Conservation (phyloP, 768 basidiomycete genomes). For the Agrocybe pediades region DNA sequence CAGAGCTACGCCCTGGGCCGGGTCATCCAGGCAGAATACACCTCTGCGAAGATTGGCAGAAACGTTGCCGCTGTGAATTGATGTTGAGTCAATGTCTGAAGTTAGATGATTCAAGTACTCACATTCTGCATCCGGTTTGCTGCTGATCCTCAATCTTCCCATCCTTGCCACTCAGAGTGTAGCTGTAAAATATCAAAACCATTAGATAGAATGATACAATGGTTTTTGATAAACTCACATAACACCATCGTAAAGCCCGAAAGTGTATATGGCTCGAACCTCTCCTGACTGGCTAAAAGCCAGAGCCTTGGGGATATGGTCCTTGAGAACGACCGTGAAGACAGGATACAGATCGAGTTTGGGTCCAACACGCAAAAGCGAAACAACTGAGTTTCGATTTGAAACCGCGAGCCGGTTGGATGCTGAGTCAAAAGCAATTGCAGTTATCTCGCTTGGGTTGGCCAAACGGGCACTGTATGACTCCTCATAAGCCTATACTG, state of each 20-base stretch:
- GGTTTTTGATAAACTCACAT: background rate
- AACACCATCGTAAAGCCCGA: background rate
- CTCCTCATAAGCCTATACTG: background rate
- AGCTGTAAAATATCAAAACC: background rate
- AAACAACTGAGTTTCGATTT: constrained; percentile 3
- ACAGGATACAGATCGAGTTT: background rate
- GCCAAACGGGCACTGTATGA: background rate
- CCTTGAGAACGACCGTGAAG: constrained; percentile 1
- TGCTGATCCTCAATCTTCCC: background rate
- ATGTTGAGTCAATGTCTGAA: background rate
- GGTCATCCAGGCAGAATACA: background rate
- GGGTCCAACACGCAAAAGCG: background rate
- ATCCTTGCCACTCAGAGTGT: constrained; percentile 1
- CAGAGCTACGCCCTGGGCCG: background rate
- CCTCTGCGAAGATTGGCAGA: background rate
- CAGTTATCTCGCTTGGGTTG: constrained; percentile 3
- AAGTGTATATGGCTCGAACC: background rate
- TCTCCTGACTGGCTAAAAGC: background rate
- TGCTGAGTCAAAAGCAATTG: background rate
- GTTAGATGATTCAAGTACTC: background rate
- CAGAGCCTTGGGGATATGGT: constrained; percentile 1
- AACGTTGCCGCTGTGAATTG: background rate
- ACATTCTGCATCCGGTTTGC: constrained; percentile 4
- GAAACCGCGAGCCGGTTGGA: background rate
- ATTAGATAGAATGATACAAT: background rate